phyloP scores from a whole-genome alignment of 2,329 filamentous ascomycete genomes.

The Aschersonia sp. region DNA sequence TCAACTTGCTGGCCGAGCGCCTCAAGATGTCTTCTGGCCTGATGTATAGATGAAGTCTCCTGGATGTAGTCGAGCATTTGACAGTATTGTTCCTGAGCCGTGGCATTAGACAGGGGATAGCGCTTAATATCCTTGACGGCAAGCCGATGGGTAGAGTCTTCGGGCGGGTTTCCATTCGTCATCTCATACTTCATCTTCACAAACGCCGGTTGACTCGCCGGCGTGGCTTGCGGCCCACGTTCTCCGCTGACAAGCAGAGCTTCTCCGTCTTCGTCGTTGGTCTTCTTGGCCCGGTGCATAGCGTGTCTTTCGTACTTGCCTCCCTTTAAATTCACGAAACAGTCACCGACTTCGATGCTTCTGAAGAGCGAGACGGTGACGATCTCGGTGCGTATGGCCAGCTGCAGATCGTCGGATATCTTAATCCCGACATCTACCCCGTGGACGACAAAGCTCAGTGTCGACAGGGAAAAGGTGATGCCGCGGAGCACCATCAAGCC shows the following conservation, averaged over 20 bases:
- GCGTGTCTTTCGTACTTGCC: slow-evolving; percentile 2
- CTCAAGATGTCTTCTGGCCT: not conserved
- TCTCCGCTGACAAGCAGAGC: not conserved
- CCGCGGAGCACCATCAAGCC: slow-evolving; percentile 2
- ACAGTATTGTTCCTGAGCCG: slow-evolving; percentile 1
- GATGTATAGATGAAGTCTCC: not conserved
- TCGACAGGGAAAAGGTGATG: slow-evolving; percentile 2
- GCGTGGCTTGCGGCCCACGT: not conserved
- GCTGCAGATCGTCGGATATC: slow-evolving; percentile 1
- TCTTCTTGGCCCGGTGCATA: not conserved
- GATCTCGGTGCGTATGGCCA: slow-evolving; percentile 2
- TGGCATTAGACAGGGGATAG: not conserved
- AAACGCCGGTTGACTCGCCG: not conserved
- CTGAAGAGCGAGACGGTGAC: slow-evolving; percentile 2
- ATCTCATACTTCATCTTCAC: slow-evolving; percentile 2
- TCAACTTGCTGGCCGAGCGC: not conserved
- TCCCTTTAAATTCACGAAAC: slow-evolving; percentile 3
- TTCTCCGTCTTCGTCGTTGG: not conserved
- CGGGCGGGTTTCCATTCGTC: slow-evolving; percentile 2
- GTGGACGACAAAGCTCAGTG: slow-evolving; percentile 3
- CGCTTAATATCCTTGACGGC: slow-evolving; percentile 1
- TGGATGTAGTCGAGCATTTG: not conserved
- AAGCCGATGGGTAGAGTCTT: not conserved
- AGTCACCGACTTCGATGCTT: slow-evolving; percentile 3
- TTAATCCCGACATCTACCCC: slow-evolving; percentile 3